Base-by-base conservation (phyloP, 768 basidiomycete genomes). In the Leccinum boreale region DNA sequence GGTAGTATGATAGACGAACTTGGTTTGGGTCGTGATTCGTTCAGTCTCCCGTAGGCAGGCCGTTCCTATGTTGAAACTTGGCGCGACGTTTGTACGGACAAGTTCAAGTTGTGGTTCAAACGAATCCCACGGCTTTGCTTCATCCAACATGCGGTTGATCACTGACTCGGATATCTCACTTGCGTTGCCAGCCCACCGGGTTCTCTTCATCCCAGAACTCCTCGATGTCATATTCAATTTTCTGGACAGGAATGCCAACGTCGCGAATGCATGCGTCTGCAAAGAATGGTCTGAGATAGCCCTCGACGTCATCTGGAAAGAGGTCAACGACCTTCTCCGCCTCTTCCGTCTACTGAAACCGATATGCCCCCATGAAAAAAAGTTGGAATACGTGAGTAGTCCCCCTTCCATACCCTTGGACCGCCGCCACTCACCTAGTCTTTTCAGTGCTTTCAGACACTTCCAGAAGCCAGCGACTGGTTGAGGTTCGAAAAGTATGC, bases 201-300 rank as follows among this genome's bases (percentile, higher is more conserved):
- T 82, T 6, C 65, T 86, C 1, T 71, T 66, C 28, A 84, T 85
- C 21, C 82, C 85, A 1, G 86, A 87, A 66, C 77, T 87, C 0
- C 71, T 86, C 23, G 78, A 83, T 52, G 77, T 83, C 67, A 72
- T 88, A 9, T 82, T 87, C 67, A 69, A 69, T 31, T 79, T 75
- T 58, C 62, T 85, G 23, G 80, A 81, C 58, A 63, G 63, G 8
- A 31, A 57, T 2, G 67, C 77, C 4, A 79, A 83, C 61, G 73
- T 74, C 1, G 58, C 57, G 2, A 84, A 80, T 52, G 84, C 81
- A 3, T 70, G 73, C 29, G 83, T 86, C 15, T 87, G 81, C 74
- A 85, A 78, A 61, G 63, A 58, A 49, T 88, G 86, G 86, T 82
- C 81, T 2, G 77, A 81, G 11, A 69, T 82, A 24, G 82, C 84